phyloP scores from a whole-genome alignment of 2,329 filamentous ascomycete species.

The Fusarium acutatum region DNA sequence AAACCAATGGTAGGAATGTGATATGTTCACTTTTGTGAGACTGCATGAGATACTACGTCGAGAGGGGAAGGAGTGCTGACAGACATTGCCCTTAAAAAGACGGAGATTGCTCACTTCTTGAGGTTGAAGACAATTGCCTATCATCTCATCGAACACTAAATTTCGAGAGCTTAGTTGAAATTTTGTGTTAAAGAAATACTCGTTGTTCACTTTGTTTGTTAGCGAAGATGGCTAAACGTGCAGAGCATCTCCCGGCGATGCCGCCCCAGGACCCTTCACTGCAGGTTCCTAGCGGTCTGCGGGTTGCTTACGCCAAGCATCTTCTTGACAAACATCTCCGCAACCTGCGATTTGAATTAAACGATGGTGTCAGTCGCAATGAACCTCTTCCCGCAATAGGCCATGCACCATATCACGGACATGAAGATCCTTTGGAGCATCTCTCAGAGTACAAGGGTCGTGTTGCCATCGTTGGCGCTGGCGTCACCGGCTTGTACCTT shows the following conservation, averaged over 20 bases:
- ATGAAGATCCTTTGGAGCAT: background rate
- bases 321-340: background rate
- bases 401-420: background rate
- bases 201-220: accelerated
- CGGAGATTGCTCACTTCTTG: no score
- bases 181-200: background rate
- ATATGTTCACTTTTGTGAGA: background rate
- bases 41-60: background rate
- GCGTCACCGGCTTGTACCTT: conserved; percentile 15
- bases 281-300: background rate
- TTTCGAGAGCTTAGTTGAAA: no score
- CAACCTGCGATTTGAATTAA: background rate
- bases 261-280: background rate
- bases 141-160: no score
- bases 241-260: background rate
- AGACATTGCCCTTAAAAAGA: no score
- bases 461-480: conserved; percentile 20
- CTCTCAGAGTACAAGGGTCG: conserved; percentile 1
- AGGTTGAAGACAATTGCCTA: no score
- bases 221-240: background rate
- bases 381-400: background rate
- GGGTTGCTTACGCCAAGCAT: conserved; percentile 1
- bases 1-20: background rate
- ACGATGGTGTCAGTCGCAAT: background rate
- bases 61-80: background rate